Conservation (phyloP, 1,284 basidiomycete genomes). For the Ustilago loliicola region DNA sequence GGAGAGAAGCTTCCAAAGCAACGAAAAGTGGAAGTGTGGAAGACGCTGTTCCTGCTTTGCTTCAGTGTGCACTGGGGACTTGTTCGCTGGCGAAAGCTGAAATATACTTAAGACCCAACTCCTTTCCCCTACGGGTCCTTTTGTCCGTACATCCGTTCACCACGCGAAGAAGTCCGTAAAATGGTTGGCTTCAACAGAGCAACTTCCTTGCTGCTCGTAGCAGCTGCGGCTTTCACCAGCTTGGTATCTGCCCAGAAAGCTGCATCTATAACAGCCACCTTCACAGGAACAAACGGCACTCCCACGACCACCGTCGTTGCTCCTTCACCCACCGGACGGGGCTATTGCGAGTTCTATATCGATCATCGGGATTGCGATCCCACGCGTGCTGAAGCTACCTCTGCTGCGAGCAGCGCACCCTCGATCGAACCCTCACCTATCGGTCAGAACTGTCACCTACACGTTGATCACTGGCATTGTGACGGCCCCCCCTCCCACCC, state of each 20-base stretch:
- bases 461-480: constrained; percentile 37
- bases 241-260: constrained; percentile 6
- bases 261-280: constrained; percentile 25
- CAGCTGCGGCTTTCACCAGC: not conserved
- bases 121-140: too few relatives aligned
- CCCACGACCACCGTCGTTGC: constrained; percentile 26
- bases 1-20: too few relatives aligned
- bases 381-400: not conserved
- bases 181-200: constrained; percentile 8
- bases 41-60: too few relatives aligned
- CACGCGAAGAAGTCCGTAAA: not conserved
- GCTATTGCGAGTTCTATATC: constrained; percentile 38
- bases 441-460: constrained; percentile 29
- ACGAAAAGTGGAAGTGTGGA: too few relatives aligned
- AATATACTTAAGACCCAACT: too few relatives aligned
- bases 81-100: too few relatives aligned
- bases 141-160: not conserved
- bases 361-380: constrained; percentile 47
- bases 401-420: not conserved
- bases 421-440: constrained; percentile 24
- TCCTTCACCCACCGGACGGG: constrained; percentile 36
- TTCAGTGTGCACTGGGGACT: too few relatives aligned
- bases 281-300: constrained; percentile 15
- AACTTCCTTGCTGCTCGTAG: constrained; percentile 17
- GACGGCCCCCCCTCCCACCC: constrained; percentile 18